Evolutionary conservation across 352 stramenopile genomes (phyloP), one percentile per base, ranked within the genome.

Genomic region (Saprolegnia diclina): DNA sequence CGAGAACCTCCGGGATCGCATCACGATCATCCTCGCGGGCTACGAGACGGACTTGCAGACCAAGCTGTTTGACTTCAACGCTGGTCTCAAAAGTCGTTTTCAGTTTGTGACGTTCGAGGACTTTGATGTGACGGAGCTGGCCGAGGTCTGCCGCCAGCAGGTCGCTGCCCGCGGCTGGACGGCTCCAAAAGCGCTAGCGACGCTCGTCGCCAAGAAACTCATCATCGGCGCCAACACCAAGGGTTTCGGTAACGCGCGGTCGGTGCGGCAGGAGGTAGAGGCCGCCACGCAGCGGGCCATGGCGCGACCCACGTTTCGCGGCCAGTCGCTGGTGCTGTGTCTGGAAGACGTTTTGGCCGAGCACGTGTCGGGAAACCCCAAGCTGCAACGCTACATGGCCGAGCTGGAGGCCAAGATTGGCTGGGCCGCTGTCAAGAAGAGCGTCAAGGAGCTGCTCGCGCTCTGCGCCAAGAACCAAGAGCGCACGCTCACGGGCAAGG

Each of bases 1-100:
- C 14, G 92, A 97, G 71, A 88, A 97, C 68, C 75, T 90, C 42
- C 85, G 89, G 18, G 89, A 87, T 21, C 77, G 87, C 19, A 42
- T 98, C 1, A 93, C 90, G 10, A 85, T 98, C 42, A 96, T 97
- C 57, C 72, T 98, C 26, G 90, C 91, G 37, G 91, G 91, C 16
- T 97, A 97, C 72, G 79, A 97, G 75, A 88, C 97, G 54, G 89
- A 97, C 48, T 95, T 98, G 48, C 77, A 97, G 63, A 82, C 96
- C 42, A 96, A 96, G 53, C 72, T 98, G 48, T 97, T 97, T 74
- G 78, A 87, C 18, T 94, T 91, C 71, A 97, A 97, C 66, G 78
- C 90, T 63, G 93, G 93, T 10, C 74, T 98, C 0, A 73, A 71
- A 6, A 96, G 82, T 55, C 81, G 93, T 6, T 97, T 98, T 64